Conservation (phyloP, 768 basidiomycete genomes). For the Rhizopogon vulgaris region DNA sequence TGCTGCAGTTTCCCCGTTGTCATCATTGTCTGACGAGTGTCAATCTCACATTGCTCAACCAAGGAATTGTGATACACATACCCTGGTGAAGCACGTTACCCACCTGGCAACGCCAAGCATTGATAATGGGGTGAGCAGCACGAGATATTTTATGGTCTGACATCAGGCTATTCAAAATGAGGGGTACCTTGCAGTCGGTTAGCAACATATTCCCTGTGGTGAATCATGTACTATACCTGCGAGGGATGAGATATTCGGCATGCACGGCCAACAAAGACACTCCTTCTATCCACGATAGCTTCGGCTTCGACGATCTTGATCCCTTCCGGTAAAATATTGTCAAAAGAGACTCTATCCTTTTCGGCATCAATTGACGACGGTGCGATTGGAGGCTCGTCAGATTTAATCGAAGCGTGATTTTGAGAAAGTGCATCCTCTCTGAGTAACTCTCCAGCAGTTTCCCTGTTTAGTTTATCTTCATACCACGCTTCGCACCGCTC, state of each 20-base stretch:
- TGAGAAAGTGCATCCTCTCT: conserved; percentile 43
- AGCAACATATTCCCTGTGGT: conserved; percentile 8
- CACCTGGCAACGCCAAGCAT: conserved; percentile 76
- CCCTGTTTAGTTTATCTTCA: conserved; percentile 51
- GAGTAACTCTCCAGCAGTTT: conserved; percentile 47
- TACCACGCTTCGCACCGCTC: conserved; percentile 70
- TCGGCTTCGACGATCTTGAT: conserved; percentile 68
- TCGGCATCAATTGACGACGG: background rate
- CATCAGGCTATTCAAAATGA: conserved; percentile 60
- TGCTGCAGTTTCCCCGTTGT: conserved; percentile 91
- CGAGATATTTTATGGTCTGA: conserved; percentile 68
- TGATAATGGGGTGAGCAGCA: conserved; percentile 74
- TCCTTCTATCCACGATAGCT: conserved; percentile 82
- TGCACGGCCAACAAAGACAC: conserved; percentile 80
- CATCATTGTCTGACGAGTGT: conserved; percentile 71
- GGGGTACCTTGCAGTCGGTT: conserved; percentile 45
- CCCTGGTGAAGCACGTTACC: conserved; percentile 71
- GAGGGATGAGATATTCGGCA: conserved; percentile 73
- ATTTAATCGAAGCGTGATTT: conserved; percentile 1
- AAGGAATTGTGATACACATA: conserved; percentile 19
- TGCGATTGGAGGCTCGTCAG: background rate
- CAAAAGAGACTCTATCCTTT: conserved; percentile 2
- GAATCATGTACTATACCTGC: conserved; percentile 42
- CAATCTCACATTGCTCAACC: background rate
- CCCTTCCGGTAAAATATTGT: conserved; percentile 44